These are phyloP conservation scores for Phaeophleospora eucalypticola DNA, from an alignment of 2,329 filamentous ascomycete genomes.

Conservation along the genomic window DNA sequence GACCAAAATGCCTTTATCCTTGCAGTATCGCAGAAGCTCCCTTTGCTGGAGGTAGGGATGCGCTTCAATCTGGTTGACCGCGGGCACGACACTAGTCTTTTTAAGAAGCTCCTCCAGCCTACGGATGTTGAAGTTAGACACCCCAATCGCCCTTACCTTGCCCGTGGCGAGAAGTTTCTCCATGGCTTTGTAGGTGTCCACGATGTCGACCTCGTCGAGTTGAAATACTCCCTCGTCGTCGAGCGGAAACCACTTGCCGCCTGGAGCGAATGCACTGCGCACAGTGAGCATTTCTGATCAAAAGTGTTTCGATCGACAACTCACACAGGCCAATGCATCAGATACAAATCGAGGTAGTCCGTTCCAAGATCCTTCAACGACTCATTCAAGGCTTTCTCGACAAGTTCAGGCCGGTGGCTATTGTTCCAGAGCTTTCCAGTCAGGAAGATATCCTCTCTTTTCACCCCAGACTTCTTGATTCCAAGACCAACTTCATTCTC, in stretches of 20 bases:
- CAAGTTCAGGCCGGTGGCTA: constrained; percentile 51
- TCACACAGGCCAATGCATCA: constrained; percentile 48
- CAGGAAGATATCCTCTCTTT: constrained; percentile 30
- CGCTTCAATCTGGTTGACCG: constrained; percentile 25
- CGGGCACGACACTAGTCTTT: constrained; percentile 18
- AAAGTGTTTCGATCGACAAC: constrained; percentile 36
- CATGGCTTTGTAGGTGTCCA: constrained; percentile 25
- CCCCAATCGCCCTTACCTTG: constrained; percentile 28
- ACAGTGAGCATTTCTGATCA: neutral
- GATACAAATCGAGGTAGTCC: constrained; percentile 48
- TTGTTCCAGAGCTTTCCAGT: constrained; percentile 63
- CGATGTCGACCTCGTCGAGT: constrained; percentile 36
- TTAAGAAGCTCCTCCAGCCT: constrained; percentile 23
- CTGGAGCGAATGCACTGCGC: constrained; percentile 14
- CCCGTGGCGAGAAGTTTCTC: constrained; percentile 24
- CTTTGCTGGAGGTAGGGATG: constrained; percentile 23
- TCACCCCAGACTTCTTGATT: constrained; percentile 25
- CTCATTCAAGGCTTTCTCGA: constrained; percentile 19
- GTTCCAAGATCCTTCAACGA: constrained; percentile 42
- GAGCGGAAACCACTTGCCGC: constrained; percentile 42
- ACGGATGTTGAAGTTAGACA: constrained; percentile 26
- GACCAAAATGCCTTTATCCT: constrained; percentile 21
- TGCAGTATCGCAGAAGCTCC: constrained; percentile 20
- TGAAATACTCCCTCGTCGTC: constrained; percentile 38
- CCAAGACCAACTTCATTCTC: constrained; percentile 28